These are phyloP conservation scores for Suhomyces sp. DNA, from an alignment of 805 yeast species.

Conservation along the genomic window DNA sequence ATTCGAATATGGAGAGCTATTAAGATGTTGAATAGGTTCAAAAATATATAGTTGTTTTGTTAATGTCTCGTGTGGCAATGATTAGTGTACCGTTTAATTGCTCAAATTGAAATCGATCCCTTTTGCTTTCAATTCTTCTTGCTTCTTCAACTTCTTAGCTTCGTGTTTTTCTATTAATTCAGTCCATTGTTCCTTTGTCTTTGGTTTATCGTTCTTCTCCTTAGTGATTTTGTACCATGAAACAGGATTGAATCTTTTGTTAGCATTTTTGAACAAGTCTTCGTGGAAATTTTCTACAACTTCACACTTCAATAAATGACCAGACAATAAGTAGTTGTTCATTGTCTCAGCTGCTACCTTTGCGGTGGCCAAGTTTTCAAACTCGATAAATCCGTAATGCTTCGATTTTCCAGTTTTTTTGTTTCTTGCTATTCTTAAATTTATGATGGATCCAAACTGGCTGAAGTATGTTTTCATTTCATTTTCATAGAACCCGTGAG, in stretches of 20 bases:
- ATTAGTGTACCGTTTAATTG: background rate
- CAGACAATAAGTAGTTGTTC: conserved; percentile 89
- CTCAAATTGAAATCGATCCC: conserved; percentile 54
- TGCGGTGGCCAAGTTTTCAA: conserved; percentile 71
- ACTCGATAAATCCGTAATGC: conserved; percentile 90
- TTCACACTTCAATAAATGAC: conserved; percentile 71
- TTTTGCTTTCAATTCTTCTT: conserved; percentile 46
- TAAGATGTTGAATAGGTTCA: background rate
- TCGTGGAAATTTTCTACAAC: conserved; percentile 56
- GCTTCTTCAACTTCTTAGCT: conserved; percentile 41
- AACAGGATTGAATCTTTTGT: conserved; percentile 51
- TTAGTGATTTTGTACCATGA: conserved; percentile 59
- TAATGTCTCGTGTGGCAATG: background rate
- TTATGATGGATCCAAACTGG: conserved; percentile 85
- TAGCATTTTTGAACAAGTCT: conserved; percentile 57
- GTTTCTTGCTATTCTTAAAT: conserved; percentile 80
- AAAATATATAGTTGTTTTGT: background rate
- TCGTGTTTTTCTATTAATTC: conserved; percentile 47
- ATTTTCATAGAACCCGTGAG: conserved; percentile 85
- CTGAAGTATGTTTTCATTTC: conserved; percentile 76
- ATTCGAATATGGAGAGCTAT: background rate
- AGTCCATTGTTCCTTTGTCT: conserved; percentile 55
- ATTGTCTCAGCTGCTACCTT: conserved; percentile 89
- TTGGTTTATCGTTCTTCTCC: conserved; percentile 54
- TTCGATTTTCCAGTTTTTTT: conserved; percentile 87